Evolutionary conservation across 2,329 filamentous ascomycete genomes (phyloP).

Genomic region (Graphilbum fragrans): DNA sequence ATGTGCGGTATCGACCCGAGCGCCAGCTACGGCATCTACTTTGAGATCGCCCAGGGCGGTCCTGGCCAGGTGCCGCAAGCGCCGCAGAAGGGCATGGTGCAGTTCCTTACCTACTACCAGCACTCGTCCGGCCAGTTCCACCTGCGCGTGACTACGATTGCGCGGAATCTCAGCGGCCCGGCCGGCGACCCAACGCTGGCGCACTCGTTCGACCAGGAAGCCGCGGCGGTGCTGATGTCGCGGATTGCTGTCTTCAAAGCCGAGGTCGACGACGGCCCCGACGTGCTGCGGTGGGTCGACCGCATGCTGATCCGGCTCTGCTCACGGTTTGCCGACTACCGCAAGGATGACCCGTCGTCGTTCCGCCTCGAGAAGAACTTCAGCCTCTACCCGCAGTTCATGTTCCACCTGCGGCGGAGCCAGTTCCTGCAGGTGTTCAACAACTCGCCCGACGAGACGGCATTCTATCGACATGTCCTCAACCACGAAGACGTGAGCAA

Average conservation of each 20-base stretch:
- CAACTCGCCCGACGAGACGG: constrained; percentile 96
- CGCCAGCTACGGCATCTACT: constrained; percentile 91
- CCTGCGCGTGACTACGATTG: constrained; percentile 86
- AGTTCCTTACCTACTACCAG: constrained; percentile 97
- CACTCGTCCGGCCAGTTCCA: constrained; percentile 95
- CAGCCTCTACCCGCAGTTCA: constrained; percentile 96
- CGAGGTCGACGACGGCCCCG: constrained; percentile 95
- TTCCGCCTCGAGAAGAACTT: constrained; percentile 99
- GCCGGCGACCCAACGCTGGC: constrained; percentile 90
- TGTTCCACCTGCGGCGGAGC: constrained; percentile 95
- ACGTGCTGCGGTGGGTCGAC: constrained; percentile 95
- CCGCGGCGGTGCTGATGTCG: constrained; percentile 96
- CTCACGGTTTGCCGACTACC: constrained; percentile 92
- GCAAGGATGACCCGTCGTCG: constrained; percentile 94
- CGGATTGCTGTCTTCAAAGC: constrained; percentile 98
- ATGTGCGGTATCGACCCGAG: constrained; percentile 97
- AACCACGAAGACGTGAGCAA: constrained; percentile 97
- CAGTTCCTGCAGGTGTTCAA: constrained; percentile 99
- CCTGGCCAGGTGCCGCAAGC: constrained; percentile 68
- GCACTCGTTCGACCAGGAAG: constrained; percentile 96
- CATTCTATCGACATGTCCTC: constrained; percentile 95
- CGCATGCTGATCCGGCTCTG: constrained; percentile 96
- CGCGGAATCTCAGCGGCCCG: constrained; percentile 81
- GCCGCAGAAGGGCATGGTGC: constrained; percentile 88
- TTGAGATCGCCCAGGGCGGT: constrained; percentile 92